A percentile compares a stretch with the other conserved stretches of the same genome.
phyloP scores from a whole-genome alignment of 805 yeast genomes.

The Barnettozyma siamensis region DNA sequence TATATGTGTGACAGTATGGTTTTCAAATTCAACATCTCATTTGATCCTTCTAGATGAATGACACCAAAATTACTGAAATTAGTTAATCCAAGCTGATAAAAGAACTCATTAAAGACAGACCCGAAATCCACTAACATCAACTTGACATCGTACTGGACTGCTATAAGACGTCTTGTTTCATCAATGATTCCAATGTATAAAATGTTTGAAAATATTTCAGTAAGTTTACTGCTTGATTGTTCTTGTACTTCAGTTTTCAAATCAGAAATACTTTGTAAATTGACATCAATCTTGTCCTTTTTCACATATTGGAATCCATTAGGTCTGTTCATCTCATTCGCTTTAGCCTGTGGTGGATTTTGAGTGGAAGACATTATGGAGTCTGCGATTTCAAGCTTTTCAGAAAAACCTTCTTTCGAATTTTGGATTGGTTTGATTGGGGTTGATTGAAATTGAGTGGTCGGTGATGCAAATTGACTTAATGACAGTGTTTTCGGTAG shows the following conservation, averaged over 20 bases:
- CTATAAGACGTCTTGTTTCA: conserved; percentile 56
- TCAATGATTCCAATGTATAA: conserved; percentile 84
- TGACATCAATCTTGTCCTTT: conserved; percentile 36
- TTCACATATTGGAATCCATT: conserved; percentile 1
- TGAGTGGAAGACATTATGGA: not conserved
- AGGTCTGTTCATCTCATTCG: not conserved
- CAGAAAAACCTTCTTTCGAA: not conserved
- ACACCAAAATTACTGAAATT: conserved; percentile 81
- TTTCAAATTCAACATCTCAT: conserved; percentile 12
- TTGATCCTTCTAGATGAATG: conserved; percentile 33
- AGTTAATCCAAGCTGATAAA: conserved; percentile 73
- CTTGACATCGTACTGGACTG: conserved; percentile 80
- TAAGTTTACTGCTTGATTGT: conserved; percentile 44
- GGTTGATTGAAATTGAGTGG: not conserved
- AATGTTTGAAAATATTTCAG: conserved; percentile 62
- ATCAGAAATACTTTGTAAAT: conserved; percentile 52
- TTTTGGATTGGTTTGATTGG: not conserved
- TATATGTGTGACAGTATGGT: conserved; percentile 8
- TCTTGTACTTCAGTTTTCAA: conserved; percentile 47
- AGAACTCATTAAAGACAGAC: conserved; percentile 57
- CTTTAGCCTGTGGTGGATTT: not conserved
- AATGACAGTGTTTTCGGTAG: conserved; percentile 10
- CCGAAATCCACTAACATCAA: conserved; percentile 79
- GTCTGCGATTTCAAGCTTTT: not conserved
- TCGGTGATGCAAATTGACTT: not conserved